Evolutionary conservation across 495 filamentous ascomycete species (phyloP).

Genomic region (Trichoderma orchidacearum): DNA sequence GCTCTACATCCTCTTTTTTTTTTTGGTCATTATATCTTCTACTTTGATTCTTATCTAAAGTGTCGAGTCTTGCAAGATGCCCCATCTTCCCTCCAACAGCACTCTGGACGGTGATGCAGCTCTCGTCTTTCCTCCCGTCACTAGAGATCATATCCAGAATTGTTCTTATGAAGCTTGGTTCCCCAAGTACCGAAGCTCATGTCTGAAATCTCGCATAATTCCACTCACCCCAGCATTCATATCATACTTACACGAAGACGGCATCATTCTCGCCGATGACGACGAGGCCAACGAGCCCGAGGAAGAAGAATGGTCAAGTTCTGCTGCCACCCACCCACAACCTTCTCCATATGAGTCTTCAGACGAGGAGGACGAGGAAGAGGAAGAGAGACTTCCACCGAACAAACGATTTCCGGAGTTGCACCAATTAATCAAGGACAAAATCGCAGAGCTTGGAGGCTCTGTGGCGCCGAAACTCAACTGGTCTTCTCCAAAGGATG

Average conservation of each 20-base stretch:
- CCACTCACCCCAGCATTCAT: slow-evolving; percentile 64
- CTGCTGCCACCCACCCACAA: slow-evolving; percentile 8
- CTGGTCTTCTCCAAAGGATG: slow-evolving; percentile 95
- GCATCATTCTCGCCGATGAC: slow-evolving; percentile 69
- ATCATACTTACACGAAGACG: slow-evolving; percentile 79
- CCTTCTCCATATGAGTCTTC: neutral
- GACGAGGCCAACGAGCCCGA: slow-evolving; percentile 28
- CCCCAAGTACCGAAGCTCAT: slow-evolving; percentile 65
- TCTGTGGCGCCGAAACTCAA: slow-evolving; percentile 84
- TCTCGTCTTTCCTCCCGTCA: slow-evolving; percentile 74
- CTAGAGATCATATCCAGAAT: slow-evolving; percentile 73
- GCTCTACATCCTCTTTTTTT: neutral
- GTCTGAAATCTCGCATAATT: slow-evolving; percentile 74
- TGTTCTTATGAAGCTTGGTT: slow-evolving; percentile 94
- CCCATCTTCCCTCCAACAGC: neutral
- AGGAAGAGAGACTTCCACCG: slow-evolving; percentile 18
- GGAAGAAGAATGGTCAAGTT: slow-evolving; percentile 31
- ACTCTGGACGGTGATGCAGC: neutral
- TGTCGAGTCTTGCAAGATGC: neutral
- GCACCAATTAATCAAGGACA: slow-evolving; percentile 59
- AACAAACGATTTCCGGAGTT: slow-evolving; percentile 46
- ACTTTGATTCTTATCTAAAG: neutral
- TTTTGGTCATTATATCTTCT: neutral
- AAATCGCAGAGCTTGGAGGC: slow-evolving; percentile 68
- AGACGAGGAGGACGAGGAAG: slow-evolving; percentile 25